A percentile compares a stretch with the other conserved stretches of the same genome.
These are phyloP conservation scores for Penicillium glabrum DNA, from an alignment of 2,329 filamentous ascomycete genomes.

Conservation along the genomic window DNA sequence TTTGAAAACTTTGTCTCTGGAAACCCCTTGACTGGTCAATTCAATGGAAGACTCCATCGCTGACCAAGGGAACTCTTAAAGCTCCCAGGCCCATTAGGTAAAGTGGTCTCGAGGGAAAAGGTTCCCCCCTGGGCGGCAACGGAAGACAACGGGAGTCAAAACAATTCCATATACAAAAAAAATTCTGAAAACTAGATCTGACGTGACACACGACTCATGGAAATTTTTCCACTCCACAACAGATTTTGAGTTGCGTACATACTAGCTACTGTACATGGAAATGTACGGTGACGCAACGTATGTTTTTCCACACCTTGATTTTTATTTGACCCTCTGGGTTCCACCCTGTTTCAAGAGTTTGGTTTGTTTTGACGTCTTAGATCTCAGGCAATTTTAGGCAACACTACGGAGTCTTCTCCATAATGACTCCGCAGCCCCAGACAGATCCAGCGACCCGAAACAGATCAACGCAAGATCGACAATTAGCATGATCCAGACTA, in stretches of 20 bases:
- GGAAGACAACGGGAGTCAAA: constrained; percentile 9
- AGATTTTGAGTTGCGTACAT: neutral
- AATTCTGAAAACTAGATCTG: neutral
- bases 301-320: neutral
- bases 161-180: neutral
- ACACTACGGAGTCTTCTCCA: constrained; percentile 5
- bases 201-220: neutral
- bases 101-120: neutral
- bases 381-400: neutral
- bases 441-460: constrained; percentile 6
- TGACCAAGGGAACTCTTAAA: neutral
- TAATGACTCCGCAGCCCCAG: neutral
- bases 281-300: neutral
- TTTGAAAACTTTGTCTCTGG: neutral
- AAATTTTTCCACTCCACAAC: neutral
- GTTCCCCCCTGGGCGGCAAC: neutral
- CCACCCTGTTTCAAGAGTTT: neutral
- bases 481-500: constrained; percentile 1
- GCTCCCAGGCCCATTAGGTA: neutral
- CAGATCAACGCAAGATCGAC: constrained; percentile 18
- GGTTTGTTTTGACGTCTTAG: neutral
- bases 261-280: no score
- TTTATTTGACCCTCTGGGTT: neutral
- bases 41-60: neutral
- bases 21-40: neutral